Base-by-base conservation (phyloP, 176 grass and related monocot species). In the Oryza officinalis region DNA sequence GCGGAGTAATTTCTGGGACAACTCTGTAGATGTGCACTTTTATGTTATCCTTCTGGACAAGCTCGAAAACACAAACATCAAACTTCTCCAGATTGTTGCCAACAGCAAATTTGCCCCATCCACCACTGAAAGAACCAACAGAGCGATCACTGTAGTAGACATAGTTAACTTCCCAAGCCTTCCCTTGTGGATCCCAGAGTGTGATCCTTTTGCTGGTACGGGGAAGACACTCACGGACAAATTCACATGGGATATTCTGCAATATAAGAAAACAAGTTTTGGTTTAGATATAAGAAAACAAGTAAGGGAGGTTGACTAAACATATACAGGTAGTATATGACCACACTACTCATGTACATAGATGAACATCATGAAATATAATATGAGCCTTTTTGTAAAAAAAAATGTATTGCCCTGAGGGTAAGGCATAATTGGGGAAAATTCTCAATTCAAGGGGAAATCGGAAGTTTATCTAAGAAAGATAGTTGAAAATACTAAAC, bases 11-110 rank as follows among this genome's bases (percentile, higher is more conserved):
- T 61, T 92, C 81, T 2, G 89, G 82, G 27, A 96, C 78, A 67
- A 94, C 96, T 80, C 96, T 90, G 63, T 93, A 96, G 52, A 94
- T 94, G 74, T 96, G 93, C 23, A 99, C 94, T 77, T 89, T 94
- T 41, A 99, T 78, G 61, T 90, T 83, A 57, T 87, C 80, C 70
- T 91, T 95, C 79, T 77, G 80, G 22, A 96, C 52, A 31, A 96
- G 87, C 88, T 99, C 96, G 31, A 99, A 96, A 49, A 99, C 23
- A 13, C 93, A 94, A 22, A 91, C 89, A 47, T 99, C 96, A 57
- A 75, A 84, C 38, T 65, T 87, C 88, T 99, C 96, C 45, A 96
- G 78, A 87, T 96, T 96, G 82, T 99, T 93, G 18, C 59, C 93
- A 41, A 89, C 12, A 75, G 93, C 1, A 71, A 93, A 94, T 60